Evolutionary conservation across 345 rosid species (phyloP), one percentile per base, ranked within the genome.

Genomic region (Jatropha curcas): DNA sequence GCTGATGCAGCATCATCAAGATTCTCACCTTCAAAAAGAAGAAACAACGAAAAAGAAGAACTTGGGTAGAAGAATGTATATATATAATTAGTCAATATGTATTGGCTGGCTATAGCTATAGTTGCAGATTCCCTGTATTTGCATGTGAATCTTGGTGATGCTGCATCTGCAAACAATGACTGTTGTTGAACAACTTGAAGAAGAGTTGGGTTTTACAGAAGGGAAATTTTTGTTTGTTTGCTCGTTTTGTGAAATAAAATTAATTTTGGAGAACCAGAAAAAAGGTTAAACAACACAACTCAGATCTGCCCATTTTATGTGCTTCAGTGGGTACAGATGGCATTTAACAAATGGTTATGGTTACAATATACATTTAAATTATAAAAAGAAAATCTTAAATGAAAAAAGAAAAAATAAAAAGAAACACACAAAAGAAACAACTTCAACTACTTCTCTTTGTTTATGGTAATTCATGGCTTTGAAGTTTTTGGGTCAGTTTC

Each of bases 1-100:
- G 86, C 93, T 45, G 89, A 84, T 86, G 93, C 93, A 87, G 93
- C 93, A 89, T 89, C 93, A 89, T 89, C 93, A 89, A 87, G 93
- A 89, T 89, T 89, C 93, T 79, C 93, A 85, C 46, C 33, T 58
- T 51, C 27, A 45, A 14, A 16, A 16, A 5, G 16, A 16, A 48
- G 17, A 16, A 48, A 14, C 16, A 48, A 0, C 1, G 6, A 4
- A 48, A 19, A 37, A 67, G 7, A 20, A 1, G n/a, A 66, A 4
- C 65, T 56, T 27, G 51, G 65, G 70, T 16, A 11, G 22, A 28
- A 34, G 13, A 7, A 11, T 34, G 25, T 28, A 24, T 7, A 27
- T 5, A 57, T 27, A 31, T 61, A 56, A 9, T 9, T 1, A 57
- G 0, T 19, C 1, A 3, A 20, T 1, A 2, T 1, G 19, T 19